Evolutionary conservation across 768 basidiomycete species (phyloP), one percentile per base, ranked within the genome.

Genomic region (Lentinus brumalis): DNA sequence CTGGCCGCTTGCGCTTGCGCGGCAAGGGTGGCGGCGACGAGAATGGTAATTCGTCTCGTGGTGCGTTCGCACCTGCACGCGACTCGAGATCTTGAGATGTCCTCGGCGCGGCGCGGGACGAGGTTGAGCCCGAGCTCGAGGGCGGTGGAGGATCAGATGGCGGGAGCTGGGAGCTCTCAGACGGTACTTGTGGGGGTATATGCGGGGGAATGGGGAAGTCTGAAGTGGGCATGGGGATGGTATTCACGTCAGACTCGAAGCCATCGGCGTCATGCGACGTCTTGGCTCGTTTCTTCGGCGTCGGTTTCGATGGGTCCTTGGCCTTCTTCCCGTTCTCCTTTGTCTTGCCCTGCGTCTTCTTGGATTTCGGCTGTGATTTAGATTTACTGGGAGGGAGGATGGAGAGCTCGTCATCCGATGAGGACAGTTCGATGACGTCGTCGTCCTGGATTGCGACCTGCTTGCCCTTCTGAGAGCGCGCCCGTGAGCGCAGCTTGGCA

Each of bases 401-500:
- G 5, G 63, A 52, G 12, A 73, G 49, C 26, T 73, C 73, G 18
- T 75, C 73, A 6, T 75, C 73, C 1, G 71, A 69, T 6, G 61
- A 64, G 15, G 68, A 66, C 38, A 74, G 56, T 50, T 71, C 69
- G 31, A 75, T 74, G 12, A 71, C 57, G 14, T 71, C 73, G 14
- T 71, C 73, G 32, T 60, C 38, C 5, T 26, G 29, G 9, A 32
- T 11, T 2, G 42, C 40, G 2, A 11, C 53, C 8, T 35, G 15
- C 41, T 58, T 18, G 46, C 56, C 56, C 55, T 66, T 16, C 50
- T 59, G 30, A 11, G 67, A 59, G 21, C 66, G 64, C 3, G 64
- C 67, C 39, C 73, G 69, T 2, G 70, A 66, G 10, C 74, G 72
- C 39, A 71, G 54, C 61, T 75, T 75, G 15, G 73, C 68, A 8